Evolutionary conservation across 176 grass and related monocot genomes (phyloP), one percentile per base, ranked within the genome.

Genomic region (Tillandsia fasciculata): DNA sequence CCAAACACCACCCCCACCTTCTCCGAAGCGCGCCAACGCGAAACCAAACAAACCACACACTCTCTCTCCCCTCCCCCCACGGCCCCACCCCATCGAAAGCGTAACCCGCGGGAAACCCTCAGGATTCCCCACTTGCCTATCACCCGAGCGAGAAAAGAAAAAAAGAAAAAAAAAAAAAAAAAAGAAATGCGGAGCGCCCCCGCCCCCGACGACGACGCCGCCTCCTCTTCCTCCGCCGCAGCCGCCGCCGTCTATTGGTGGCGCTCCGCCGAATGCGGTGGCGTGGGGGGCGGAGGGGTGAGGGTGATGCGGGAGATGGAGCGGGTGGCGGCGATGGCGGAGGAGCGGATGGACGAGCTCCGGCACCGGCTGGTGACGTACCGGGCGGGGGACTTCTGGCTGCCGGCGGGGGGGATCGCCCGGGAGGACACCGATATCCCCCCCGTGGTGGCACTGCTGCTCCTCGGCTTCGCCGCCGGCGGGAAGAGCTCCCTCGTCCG

Each of bases 351-450:
- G 52, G 75, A 77, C 65, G 75, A 77, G 3, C 29, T 77, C 65
- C 75, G 75, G 33, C 75, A 77, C 52, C 68, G 59, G 66, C 66
- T 69, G 11, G 65, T 77, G 17, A 59, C 52, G 2, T 77, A 77
- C 65, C 66, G 66, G 17, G 65, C 75, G 2, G 75, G 75, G 29
- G 75, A 77, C 47, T 53, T 77, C 53, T 77, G 75, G 75, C 59
- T 77, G 33, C 75, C 75, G 8, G 42, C 75, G 6, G 75, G 75
- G 11, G 75, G 75, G 11, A 63, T 77, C 27, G 11, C 75, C 29
- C 68, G 69, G 75, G 17, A 77, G 52, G 75, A 77, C 6, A 77
- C 66, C 14, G 75, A 77, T 42, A 69, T 77, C 18, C 75, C 75
- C 10, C 75, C 52, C 8, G 53, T 69, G 5, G 49, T 69, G 12